These are phyloP conservation scores for Penicillium samsonianum DNA, from an alignment of 495 filamentous ascomycete species.

Conservation along the genomic window DNA sequence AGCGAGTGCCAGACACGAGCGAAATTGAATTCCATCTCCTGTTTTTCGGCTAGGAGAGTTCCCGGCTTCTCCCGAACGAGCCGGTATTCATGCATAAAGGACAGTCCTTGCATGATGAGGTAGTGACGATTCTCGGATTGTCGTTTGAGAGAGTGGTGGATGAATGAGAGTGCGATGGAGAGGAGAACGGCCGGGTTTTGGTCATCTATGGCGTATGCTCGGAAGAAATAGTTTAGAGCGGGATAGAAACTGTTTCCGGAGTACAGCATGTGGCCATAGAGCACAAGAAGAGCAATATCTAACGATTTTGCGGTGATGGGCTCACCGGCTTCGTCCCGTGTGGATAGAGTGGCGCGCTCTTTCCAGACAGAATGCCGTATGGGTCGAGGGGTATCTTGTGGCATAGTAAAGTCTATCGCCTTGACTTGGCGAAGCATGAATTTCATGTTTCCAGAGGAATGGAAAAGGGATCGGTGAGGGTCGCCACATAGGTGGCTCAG, in stretches of 20 bases:
- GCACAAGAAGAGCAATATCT: conserved; percentile 75
- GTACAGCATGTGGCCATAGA: conserved; percentile 87
- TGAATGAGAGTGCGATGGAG: conserved; percentile 65
- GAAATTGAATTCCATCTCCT: conserved; percentile 90
- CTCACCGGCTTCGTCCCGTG: conserved; percentile 49
- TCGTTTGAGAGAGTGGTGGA: conserved; percentile 83
- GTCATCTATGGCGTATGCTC: conserved; percentile 78
- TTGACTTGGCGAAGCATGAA: conserved; percentile 89
- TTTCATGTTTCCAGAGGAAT: conserved; percentile 71
- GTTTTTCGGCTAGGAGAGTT: conserved; percentile 50
- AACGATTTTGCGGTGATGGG: conserved; percentile 53
- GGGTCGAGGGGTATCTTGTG: conserved; percentile 28
- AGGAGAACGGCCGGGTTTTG: conserved; percentile 76
- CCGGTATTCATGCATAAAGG: conserved; percentile 80
- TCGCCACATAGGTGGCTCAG: conserved; percentile 63
- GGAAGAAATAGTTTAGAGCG: conserved; percentile 88
- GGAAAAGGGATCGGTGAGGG: conserved; percentile 50
- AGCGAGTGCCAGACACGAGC: conserved; percentile 79
- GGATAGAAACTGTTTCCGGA: conserved; percentile 74
- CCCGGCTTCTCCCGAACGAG: conserved; percentile 47
- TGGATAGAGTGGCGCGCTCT: conserved; percentile 52
- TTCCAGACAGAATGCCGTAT: conserved; percentile 41
- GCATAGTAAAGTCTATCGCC: conserved; percentile 70
- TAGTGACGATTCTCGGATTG: conserved; percentile 88
- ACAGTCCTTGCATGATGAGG: conserved; percentile 77